Conservation (phyloP, 495 filamentous ascomycete species). For the Penicillium salamii region DNA sequence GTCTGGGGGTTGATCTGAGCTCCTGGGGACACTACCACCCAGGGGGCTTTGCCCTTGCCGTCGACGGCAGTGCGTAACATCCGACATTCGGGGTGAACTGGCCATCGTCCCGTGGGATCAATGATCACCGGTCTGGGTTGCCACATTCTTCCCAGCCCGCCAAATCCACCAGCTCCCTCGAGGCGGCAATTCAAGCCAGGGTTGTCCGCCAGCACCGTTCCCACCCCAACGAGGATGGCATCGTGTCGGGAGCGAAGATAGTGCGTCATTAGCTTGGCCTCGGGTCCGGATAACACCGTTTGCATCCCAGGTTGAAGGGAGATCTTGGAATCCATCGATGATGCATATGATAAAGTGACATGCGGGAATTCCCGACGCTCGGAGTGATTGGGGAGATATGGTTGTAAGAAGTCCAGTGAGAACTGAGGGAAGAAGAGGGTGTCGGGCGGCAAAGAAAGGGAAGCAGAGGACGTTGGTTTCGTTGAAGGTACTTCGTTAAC, state of each 20-base stretch:
- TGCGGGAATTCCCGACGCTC: slow-evolving; percentile 39
- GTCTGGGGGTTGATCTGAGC: slow-evolving; percentile 46
- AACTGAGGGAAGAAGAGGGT: slow-evolving; percentile 46
- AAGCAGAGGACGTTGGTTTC: slow-evolving; percentile 13
- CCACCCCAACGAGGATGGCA: slow-evolving; percentile 80
- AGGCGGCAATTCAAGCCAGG: slow-evolving; percentile 79
- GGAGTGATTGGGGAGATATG: slow-evolving; percentile 42
- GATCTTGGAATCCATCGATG: slow-evolving; percentile 81
- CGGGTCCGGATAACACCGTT: slow-evolving; percentile 74
- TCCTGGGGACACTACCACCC: slow-evolving; percentile 57
- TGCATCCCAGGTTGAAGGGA: slow-evolving; percentile 70
- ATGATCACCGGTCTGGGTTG: slow-evolving; percentile 80
- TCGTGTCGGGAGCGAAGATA: slow-evolving; percentile 78
- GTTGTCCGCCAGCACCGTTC: slow-evolving; percentile 81
- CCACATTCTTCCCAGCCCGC: slow-evolving; percentile 48
- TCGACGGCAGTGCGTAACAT: slow-evolving; percentile 61
- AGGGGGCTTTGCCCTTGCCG: slow-evolving; percentile 69
- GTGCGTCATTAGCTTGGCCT: slow-evolving; percentile 88
- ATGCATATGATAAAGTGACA: slow-evolving; percentile 82
- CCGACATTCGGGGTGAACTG: slow-evolving; percentile 53
- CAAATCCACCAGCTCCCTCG: slow-evolving; percentile 52
- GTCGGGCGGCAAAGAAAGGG: slow-evolving; percentile 38
- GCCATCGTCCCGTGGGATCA: slow-evolving; percentile 72
- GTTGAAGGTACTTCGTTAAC: slow-evolving; percentile 10
- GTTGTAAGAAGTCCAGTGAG: slow-evolving; percentile 43